A percentile compares a stretch with the other conserved stretches of the same genome.
Conservation (phyloP, 495 filamentous ascomycete genomes). For the Daldinia caldariorum region DNA sequence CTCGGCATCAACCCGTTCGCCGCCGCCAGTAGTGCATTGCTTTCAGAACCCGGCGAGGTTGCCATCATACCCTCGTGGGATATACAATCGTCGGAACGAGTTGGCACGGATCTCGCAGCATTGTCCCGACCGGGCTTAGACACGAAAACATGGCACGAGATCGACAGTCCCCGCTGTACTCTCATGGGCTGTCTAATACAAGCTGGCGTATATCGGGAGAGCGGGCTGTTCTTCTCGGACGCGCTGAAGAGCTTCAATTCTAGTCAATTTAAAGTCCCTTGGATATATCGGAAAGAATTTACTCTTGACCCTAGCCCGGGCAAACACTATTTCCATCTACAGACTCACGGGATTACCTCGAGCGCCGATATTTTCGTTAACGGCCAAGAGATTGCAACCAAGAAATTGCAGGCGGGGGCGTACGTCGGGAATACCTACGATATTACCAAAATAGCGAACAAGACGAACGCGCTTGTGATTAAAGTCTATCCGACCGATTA, state of each 20-base stretch:
- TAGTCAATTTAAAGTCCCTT: slow-evolving; percentile 63
- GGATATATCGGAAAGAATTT: slow-evolving; percentile 71
- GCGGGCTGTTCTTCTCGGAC: slow-evolving; percentile 66
- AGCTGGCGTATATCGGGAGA: slow-evolving; percentile 64
- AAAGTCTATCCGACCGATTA: slow-evolving; percentile 67
- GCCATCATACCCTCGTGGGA: slow-evolving; percentile 65
- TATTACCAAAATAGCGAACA: slow-evolving; percentile 55
- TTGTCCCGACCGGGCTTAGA: slow-evolving; percentile 61
- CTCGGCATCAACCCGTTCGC: slow-evolving; percentile 27
- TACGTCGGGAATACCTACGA: slow-evolving; percentile 67
- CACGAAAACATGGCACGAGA: slow-evolving; percentile 63
- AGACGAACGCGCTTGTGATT: slow-evolving; percentile 62
- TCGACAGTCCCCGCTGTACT: slow-evolving; percentile 60
- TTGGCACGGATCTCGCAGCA: slow-evolving; percentile 48
- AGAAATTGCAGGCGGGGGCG: slow-evolving; percentile 62
- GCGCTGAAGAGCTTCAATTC: slow-evolving; percentile 58
- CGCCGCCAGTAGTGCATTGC: slow-evolving; percentile 29
- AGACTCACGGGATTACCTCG: slow-evolving; percentile 69
- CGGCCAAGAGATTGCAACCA: slow-evolving; percentile 61
- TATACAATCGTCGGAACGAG: slow-evolving; percentile 59
- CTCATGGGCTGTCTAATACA: slow-evolving; percentile 68
- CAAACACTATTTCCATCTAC: slow-evolving; percentile 59
- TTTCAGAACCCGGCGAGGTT: slow-evolving; percentile 52
- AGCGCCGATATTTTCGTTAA: slow-evolving; percentile 71
- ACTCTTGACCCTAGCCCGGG: slow-evolving; percentile 49